These are phyloP conservation scores for Gelatoporia subvermispora DNA, from an alignment of 768 basidiomycete genomes.

Conservation along the genomic window DNA sequence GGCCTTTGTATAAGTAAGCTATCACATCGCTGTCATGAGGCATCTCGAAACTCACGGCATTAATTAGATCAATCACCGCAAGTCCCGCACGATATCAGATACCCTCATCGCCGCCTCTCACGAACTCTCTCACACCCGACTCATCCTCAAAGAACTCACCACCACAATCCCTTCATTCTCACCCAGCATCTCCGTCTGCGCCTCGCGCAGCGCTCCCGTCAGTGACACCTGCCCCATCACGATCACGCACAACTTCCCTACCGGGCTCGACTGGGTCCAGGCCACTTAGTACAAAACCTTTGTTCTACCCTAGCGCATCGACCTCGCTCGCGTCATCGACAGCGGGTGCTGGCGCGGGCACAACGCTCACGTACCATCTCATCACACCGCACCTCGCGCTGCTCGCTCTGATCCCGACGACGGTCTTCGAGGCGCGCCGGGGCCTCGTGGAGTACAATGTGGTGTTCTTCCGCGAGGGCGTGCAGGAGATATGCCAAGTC, in stretches of 20 bases:
- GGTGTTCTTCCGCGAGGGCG: conserved; percentile 77
- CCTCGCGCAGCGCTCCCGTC: conserved; percentile 4
- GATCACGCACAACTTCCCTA: conserved; percentile 4
- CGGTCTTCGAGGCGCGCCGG: conserved; percentile 65
- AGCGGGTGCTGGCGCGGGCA: conserved; percentile 44
- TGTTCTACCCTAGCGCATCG: conserved; percentile 68
- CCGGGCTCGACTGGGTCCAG: conserved; percentile 16
- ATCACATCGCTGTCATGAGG: not conserved
- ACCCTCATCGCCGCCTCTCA: conserved; percentile 2
- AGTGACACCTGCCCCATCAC: conserved; percentile 5
- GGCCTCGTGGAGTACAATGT: conserved; percentile 86
- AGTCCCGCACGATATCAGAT: conserved; percentile 7
- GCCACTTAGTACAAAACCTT: conserved; percentile 28
- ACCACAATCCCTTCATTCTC: conserved; percentile 16
- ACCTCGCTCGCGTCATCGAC: conserved; percentile 54
- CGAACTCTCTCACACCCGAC: not conserved
- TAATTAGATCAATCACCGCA: conserved; percentile 7
- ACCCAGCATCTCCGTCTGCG: conserved; percentile 10
- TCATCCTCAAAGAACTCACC: not conserved
- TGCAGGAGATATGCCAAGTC: conserved; percentile 76
- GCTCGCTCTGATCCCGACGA: conserved; percentile 68
- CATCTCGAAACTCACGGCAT: not conserved
- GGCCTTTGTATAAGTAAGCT: conserved; percentile 75
- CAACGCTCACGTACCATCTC: conserved; percentile 81
- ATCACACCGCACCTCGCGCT: conserved; percentile 70